A percentile compares a stretch with the other conserved stretches of the same genome.
Evolutionary conservation across 768 basidiomycete species (phyloP).

Genomic region (Pleurotus platypus): DNA sequence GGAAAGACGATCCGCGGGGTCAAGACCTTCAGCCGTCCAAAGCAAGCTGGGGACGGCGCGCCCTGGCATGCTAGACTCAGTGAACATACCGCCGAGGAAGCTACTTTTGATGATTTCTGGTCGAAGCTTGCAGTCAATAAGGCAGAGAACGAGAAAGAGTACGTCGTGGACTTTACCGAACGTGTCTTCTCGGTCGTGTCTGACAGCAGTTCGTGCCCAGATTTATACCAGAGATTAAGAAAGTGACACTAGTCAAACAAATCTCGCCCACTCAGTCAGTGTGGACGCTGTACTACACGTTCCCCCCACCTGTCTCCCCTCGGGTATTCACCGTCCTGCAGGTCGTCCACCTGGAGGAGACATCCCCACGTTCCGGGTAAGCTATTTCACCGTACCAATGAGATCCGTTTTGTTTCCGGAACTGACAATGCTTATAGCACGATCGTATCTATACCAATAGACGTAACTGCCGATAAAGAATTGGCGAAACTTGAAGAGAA

Average conservation of each 20-base stretch:
- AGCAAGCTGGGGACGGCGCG: constrained; percentile 51
- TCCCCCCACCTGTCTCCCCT: constrained; percentile 66
- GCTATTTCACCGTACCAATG: constrained; percentile 13
- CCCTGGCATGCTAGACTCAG: constrained; percentile 70
- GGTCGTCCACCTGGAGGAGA: constrained; percentile 48
- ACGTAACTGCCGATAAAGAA: constrained; percentile 55
- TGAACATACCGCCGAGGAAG: constrained; percentile 61
- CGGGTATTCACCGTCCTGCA: constrained; percentile 77
- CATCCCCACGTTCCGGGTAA: constrained; percentile 58
- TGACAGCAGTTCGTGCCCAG: constrained; percentile 29
- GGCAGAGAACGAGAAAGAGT: constrained; percentile 69
- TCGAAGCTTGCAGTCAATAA: constrained; percentile 62
- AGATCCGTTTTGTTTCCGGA: too few relatives aligned
- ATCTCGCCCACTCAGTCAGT: constrained; percentile 62
- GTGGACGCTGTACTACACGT: constrained; percentile 73
- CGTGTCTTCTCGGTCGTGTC: neutral
- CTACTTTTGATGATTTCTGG: constrained; percentile 75
- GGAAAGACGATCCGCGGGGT: constrained; percentile 62
- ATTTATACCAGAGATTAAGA: constrained; percentile 62
- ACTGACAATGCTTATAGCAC: constrained; percentile 22
- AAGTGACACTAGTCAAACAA: constrained; percentile 57
- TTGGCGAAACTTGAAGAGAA: constrained; percentile 60
- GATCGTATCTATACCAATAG: constrained; percentile 65
- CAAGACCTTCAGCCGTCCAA: constrained; percentile 50
- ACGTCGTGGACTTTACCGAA: constrained; percentile 13